Percentiles rank a stretch among this genome's conserved stretches.
These are phyloP conservation scores for Trichoderma arundinaceum DNA, from an alignment of 2,329 filamentous ascomycete species.

Conservation along the genomic window DNA sequence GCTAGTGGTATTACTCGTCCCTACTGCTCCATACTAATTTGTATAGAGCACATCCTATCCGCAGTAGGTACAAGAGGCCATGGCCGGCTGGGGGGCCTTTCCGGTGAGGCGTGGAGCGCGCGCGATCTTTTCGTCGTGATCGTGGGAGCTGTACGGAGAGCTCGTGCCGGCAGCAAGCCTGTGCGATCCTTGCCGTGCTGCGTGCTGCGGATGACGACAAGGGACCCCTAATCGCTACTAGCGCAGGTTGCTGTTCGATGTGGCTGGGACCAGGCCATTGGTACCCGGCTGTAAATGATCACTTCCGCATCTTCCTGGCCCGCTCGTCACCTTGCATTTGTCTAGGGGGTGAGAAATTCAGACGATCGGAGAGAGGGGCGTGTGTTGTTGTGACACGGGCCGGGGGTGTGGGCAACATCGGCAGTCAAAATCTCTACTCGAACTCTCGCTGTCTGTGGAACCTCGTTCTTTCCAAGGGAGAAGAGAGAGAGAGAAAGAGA, in stretches of 20 bases:
- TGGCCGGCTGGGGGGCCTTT: slow-evolving; percentile 1
- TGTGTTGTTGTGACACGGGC: background rate
- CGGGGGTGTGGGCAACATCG: background rate
- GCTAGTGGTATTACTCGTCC: background rate
- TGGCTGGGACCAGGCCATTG: slow-evolving; percentile 30
- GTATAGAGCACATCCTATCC: background rate
- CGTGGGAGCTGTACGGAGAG: slow-evolving; percentile 6
- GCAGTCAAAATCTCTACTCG: background rate
- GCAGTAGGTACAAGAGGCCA: background rate
- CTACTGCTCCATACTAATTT: slow-evolving; percentile 1
- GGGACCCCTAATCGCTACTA: slow-evolving; percentile 21
- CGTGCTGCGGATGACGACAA: slow-evolving; percentile 28
- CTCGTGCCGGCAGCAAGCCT: slow-evolving; percentile 14
- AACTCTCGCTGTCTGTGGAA: background rate
- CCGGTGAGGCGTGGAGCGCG: slow-evolving; percentile 29
- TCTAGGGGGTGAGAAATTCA: slow-evolving; percentile 5
- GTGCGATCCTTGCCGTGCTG: slow-evolving; percentile 23
- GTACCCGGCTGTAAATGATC: slow-evolving; percentile 21
- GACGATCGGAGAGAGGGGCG: slow-evolving; percentile 5
- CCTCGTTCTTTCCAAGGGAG: slow-evolving; percentile 20
- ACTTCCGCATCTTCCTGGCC: slow-evolving; percentile 26
- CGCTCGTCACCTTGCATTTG: background rate
- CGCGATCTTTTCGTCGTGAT: slow-evolving; percentile 29
- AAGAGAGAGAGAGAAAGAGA: background rate
- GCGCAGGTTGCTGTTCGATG: slow-evolving; percentile 28